phyloP scores from a whole-genome alignment of 805 yeast genomes.

The Ogataea thermomethanolica region DNA sequence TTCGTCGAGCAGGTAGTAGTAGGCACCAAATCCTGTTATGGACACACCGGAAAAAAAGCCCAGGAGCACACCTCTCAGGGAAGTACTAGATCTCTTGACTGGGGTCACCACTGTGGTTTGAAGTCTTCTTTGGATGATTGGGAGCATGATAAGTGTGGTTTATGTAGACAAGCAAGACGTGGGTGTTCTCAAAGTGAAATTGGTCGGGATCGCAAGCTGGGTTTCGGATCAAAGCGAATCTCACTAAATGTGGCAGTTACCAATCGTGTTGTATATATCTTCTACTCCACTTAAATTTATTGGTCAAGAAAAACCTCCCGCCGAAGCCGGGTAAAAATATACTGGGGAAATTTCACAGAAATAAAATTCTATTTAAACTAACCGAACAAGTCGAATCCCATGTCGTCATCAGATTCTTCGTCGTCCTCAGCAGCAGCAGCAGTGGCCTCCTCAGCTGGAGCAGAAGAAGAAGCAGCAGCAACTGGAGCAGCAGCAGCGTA shows the following conservation, averaged over 20 bases:
- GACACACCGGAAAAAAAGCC: slow-evolving; percentile 81
- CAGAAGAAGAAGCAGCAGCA: slow-evolving; percentile 69
- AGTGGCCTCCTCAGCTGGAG: slow-evolving; percentile 60
- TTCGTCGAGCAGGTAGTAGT: slow-evolving; percentile 74
- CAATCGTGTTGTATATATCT: slow-evolving; percentile 4
- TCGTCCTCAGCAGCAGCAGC: slow-evolving; percentile 74
- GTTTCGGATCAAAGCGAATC: neutral
- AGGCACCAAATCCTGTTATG: slow-evolving; percentile 69
- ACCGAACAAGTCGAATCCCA: slow-evolving; percentile 99
- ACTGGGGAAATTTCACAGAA: neutral
- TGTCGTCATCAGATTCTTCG: slow-evolving; percentile 68
- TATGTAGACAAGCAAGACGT: neutral
- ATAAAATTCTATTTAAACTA: slow-evolving; percentile 38
- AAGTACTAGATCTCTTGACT: slow-evolving; percentile 21
- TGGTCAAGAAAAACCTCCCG: slow-evolving; percentile 2
- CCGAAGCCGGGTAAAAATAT: slow-evolving; percentile 8
- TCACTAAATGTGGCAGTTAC: neutral
- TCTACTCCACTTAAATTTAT: slow-evolving; percentile 10
- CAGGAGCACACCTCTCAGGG: slow-evolving; percentile 46
- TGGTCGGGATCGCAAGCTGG: neutral
- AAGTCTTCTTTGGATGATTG: slow-evolving; percentile 18
- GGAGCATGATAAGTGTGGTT: slow-evolving; percentile 13
- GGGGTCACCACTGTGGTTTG: slow-evolving; percentile 22
- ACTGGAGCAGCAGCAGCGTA: slow-evolving; percentile 99
- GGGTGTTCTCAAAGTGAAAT: neutral